Evolutionary conservation across 1,284 basidiomycete genomes (phyloP).

Genomic region (Flammula alnicola): DNA sequence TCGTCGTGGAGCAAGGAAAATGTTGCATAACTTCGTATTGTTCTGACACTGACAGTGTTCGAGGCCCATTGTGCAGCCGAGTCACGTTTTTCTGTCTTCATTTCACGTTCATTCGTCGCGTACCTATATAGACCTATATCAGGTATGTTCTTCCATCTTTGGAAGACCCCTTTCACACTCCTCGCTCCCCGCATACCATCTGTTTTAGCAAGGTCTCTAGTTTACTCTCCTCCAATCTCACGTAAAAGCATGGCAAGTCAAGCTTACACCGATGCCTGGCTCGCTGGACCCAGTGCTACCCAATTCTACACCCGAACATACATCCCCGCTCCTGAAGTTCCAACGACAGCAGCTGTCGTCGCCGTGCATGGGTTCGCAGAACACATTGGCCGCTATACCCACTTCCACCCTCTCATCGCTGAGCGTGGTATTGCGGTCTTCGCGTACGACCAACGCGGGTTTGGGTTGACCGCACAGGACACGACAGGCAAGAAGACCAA

Average conservation of each 20-base stretch:
- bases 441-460: constrained; percentile 87
- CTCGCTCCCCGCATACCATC: constrained; percentile 10
- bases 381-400: constrained; percentile 76
- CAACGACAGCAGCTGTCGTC: constrained; percentile 68
- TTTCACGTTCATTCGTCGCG: no score
- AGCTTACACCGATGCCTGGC: constrained; percentile 52
- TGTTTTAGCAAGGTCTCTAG: not conserved
- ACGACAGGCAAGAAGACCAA: constrained; percentile 50
- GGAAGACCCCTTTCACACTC: constrained; percentile 9
- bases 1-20: no score
- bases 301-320: constrained; percentile 71
- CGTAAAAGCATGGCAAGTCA: not conserved
- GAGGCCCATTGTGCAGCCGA: no score
- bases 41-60: no score
- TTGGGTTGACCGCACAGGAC: constrained; percentile 79
- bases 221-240: not conserved
- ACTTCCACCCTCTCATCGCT: constrained; percentile 66
- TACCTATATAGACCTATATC: no score
- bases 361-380: constrained; percentile 89
- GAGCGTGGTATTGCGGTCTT: constrained; percentile 68
- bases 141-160: constrained; percentile 21
- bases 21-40: no score
- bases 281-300: constrained; percentile 60
- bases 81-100: no score
- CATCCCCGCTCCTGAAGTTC: constrained; percentile 36